Conservation (phyloP, 2,329 filamentous ascomycete species). For the Chrysoporthe cubensis region DNA sequence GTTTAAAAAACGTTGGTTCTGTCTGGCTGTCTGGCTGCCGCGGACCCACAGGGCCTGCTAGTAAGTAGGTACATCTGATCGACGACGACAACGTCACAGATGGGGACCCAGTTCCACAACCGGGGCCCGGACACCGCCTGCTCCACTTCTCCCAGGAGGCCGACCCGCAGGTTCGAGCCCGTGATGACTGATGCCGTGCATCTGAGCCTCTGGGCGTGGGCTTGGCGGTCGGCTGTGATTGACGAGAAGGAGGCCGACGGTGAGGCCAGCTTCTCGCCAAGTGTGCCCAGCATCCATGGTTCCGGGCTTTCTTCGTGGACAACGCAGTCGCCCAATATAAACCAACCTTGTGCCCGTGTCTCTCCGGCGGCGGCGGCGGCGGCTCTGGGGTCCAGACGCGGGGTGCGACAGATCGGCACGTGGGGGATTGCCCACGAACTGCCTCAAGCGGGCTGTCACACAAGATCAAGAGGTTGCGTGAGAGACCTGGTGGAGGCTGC, state of each 20-base stretch:
- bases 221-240: slow-evolving; percentile 24
- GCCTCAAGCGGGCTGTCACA: background rate
- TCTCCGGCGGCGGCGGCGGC: background rate
- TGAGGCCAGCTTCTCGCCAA: slow-evolving; percentile 16
- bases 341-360: background rate
- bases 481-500: no score
- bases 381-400: background rate
- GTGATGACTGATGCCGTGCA: background rate
- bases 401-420: slow-evolving; percentile 16
- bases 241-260: slow-evolving; percentile 8
- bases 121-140: slow-evolving; percentile 16
- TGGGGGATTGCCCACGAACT: slow-evolving; percentile 17
- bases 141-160: slow-evolving; percentile 8
- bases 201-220: slow-evolving; percentile 25
- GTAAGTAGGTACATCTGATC: slow-evolving; percentile 8
- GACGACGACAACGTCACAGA: slow-evolving; percentile 26
- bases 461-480: background rate
- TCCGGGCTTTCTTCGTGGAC: background rate
- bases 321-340: background rate
- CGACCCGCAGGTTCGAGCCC: slow-evolving; percentile 9
- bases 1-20: background rate
- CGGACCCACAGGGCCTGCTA: slow-evolving; percentile 19
- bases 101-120: slow-evolving; percentile 16
- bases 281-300: slow-evolving; percentile 7
- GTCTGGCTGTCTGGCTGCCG: slow-evolving; percentile 14